phyloP scores from a whole-genome alignment of 2,329 filamentous ascomycete genomes.

The Diaporthe vaccinii region DNA sequence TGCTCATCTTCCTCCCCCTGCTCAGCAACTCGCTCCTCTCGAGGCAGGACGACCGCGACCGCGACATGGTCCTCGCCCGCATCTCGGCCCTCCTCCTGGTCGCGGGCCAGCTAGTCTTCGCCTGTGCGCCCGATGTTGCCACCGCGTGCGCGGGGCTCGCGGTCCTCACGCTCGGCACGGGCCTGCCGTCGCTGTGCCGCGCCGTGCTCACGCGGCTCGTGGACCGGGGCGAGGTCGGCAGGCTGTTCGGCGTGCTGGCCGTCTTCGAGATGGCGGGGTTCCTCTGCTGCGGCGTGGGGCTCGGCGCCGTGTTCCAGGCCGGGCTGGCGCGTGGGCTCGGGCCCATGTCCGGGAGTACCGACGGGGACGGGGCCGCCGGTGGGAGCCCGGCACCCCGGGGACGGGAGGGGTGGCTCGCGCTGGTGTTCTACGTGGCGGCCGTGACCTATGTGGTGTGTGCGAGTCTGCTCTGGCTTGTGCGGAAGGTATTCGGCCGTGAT shows the following conservation, averaged over 20 bases:
- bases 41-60: not conserved
- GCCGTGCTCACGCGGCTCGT: constrained; percentile 23
- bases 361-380: not conserved
- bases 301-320: constrained; percentile 28
- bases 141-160: constrained; percentile 27
- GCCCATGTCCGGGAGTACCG: not conserved
- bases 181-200: constrained; percentile 35
- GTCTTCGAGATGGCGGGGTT: constrained; percentile 23
- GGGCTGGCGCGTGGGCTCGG: not conserved
- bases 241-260: constrained; percentile 33
- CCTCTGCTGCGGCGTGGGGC: constrained; percentile 28
- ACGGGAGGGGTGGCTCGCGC: not conserved
- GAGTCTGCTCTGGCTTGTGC: constrained; percentile 18
- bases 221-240: not conserved
- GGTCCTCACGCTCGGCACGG: constrained; percentile 36
- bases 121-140: not conserved
- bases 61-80: constrained; percentile 30
- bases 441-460: constrained; percentile 20
- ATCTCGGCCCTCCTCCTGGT: constrained; percentile 21
- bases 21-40: not conserved
- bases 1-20: constrained; percentile 20
- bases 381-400: not conserved
- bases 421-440: constrained; percentile 35
- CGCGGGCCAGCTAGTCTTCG: constrained; percentile 28
- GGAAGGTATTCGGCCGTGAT: not conserved